Evolutionary conservation across 257 asterid genomes (phyloP), one percentile per base, ranked within the genome.

Genomic region (Salvia miltiorrhiza): DNA sequence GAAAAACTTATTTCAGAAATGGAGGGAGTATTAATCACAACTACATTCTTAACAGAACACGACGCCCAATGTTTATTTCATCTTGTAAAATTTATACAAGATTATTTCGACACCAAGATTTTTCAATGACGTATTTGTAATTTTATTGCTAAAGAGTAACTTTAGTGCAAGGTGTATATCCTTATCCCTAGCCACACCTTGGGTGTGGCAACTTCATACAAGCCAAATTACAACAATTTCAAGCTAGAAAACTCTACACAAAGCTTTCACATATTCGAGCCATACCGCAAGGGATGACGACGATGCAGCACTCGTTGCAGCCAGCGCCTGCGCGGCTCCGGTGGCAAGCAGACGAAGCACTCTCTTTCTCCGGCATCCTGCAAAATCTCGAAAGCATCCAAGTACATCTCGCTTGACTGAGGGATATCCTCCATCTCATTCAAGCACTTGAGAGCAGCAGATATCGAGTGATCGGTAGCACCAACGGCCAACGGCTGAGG

Each of bases 251-350:
- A 45, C 40, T 19, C 41, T 20, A 7, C 21, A 39, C 17, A 72
- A 53, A 21, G 5, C 50, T 12, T 17, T 77, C 65, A 87, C 69
- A 80, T 63, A 40, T 82, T 82, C 24, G 83, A 75, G 78, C 70
- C 57, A 48, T 90, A 94, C 26, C 90, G 89, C 68, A 84, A 57
- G 13, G 99, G 99, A 71, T 83, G 80, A 0, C 78, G 87, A 13
- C 86, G 84, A 45, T 88, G 89, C 78, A 91, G 65, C 75, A 85
- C 78, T 75, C 97, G 79, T 67, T 94, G 99, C 73, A 94, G 88
- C 99, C 97, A 94, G 72, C 96, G 80, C 80, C 97, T 83, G 5
- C 99, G 90, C 0, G 99, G 95, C 61, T 87, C 99, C 0, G 83
- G 78, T n/a, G 89, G 92, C 85, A 93, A 77, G 77, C 95, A 90